A percentile compares a stretch with the other conserved stretches of the same genome.
Evolutionary conservation across 495 filamentous ascomycete species (phyloP).

Genomic region (Aspergillus leporis): DNA sequence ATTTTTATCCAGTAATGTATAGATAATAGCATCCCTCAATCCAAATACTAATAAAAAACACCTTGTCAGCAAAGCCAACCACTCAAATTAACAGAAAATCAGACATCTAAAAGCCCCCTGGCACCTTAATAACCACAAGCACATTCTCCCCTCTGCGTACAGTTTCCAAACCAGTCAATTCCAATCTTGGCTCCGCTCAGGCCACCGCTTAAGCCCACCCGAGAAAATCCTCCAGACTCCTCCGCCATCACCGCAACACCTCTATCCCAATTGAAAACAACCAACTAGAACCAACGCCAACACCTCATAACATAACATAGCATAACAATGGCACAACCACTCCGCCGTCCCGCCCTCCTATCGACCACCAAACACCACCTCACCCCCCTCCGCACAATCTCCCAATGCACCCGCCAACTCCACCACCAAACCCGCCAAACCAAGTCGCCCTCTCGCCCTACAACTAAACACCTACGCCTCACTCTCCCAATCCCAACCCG

Average conservation of each 20-base stretch:
- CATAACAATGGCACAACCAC: constrained; percentile 5
- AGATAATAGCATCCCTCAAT: no score
- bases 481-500: neutral
- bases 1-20: no score
- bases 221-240: constrained; percentile 5
- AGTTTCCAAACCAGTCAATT: neutral
- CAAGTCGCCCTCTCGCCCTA: neutral
- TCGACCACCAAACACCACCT: neutral
- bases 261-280: neutral
- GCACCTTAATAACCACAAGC: neutral
- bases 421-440: constrained; percentile 6
- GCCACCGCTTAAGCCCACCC: constrained; percentile 22
- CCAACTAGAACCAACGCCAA: neutral
- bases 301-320: neutral
- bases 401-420: constrained; percentile 10
- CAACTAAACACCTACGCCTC: neutral
- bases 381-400: neutral
- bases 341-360: neutral
- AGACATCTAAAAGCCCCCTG: no score
- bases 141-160: neutral
- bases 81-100: no score
- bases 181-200: constrained; percentile 23
- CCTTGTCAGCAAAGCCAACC: no score
- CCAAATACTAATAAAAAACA: no score
- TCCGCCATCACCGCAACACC: constrained; percentile 3